Evolutionary conservation across 495 filamentous ascomycete genomes (phyloP), one percentile per base, ranked within the genome.

Genomic region (Schizothecium vesticola): DNA sequence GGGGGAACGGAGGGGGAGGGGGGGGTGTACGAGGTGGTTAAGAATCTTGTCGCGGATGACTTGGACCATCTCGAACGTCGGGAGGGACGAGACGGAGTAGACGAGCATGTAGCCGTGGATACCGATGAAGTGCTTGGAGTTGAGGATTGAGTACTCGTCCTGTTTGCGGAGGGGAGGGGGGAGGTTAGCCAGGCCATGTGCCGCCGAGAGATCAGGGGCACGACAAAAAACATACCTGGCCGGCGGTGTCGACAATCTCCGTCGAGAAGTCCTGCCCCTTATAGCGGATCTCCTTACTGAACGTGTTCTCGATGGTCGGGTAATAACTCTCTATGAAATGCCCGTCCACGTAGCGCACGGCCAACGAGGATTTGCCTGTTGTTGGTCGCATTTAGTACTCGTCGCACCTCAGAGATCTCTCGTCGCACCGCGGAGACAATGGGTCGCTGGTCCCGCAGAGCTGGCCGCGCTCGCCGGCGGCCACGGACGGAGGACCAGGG

Each of bases 251-350:
- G 75, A 99, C 94, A 71, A 99, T 98, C 82, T 98, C 95, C 55
- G 93, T 97, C 64, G 93, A 91, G 79, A 87, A 98, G 72, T 98
- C 95, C 78, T 97, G 93, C 19, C 90, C 89, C 77, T 93, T 93
- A 79, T 90, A 89, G 69, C 91, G 91, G 76, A 99, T 98, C 71
- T 92, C 89, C 74, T 95, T 94, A 80, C 91, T 94, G 78, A 98
- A 98, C 13, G 94, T 98, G 78, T 98, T 99, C 82, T 98, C 95
- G 73, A 99, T 97, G 25, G 95, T 99, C 24, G 95, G 95, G 81
- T 98, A 99, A 80, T 99, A 99, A 78, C 90, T 94, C 78, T 98
- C 96, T 73, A 98, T 94, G 73, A 99, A 99, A 80, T 97, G 93
- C 74, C 92, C 92, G 77, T 98, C 95, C 75, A 97, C 94, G 78